Evolutionary conservation across 441 rosid species (phyloP), one percentile per base, ranked within the genome.

Genomic region (Geranium incanum): DNA sequence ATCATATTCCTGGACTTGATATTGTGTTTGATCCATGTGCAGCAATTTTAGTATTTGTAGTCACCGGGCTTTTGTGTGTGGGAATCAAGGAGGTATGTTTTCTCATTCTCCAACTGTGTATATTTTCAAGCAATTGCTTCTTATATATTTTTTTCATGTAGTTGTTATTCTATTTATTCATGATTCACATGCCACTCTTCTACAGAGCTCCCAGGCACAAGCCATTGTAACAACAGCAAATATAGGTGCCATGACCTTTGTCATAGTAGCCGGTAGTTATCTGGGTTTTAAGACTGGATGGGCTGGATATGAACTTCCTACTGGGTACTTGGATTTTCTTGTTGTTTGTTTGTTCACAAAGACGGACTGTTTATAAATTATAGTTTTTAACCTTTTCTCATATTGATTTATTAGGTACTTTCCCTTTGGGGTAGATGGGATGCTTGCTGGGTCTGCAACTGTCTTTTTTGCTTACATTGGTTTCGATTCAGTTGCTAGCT

Each of bases 391-490:
- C 21, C 21, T 18, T 60, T 60, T 19, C 4, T 19, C 15, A 37
- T 28, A 9, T 68, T 71, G 67, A 66, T 69, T 63, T 43, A 12
- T 38, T 68, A 94, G 97, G 78, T 89, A 85, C 71, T 92, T 95
- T 55, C 88, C 99, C 50, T 92, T 87, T 72, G 99, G 99, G 63
- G 89, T 88, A 50, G 91, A 95, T 77, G 99, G 97, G 62, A 88
- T 92, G 94, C 93, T 95, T 81, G 95, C 99, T 38, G 99, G 97
- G 37, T 83, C 99, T 81, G 99, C 97, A 57, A 92, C 96, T 0
- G 97, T 95, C 68, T 95, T 95, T 78, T 95, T 95, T 81, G 90
- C 99, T 12, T 95, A 80, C 77, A 92, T 95, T 66, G 99, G 99
- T 73, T 95, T 95, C 78, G 99, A 95, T 86, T 81, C 97, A 37